Evolutionary conservation across 139 green algal species (phyloP).

Genomic region (Chlamydomonas sp.): DNA sequence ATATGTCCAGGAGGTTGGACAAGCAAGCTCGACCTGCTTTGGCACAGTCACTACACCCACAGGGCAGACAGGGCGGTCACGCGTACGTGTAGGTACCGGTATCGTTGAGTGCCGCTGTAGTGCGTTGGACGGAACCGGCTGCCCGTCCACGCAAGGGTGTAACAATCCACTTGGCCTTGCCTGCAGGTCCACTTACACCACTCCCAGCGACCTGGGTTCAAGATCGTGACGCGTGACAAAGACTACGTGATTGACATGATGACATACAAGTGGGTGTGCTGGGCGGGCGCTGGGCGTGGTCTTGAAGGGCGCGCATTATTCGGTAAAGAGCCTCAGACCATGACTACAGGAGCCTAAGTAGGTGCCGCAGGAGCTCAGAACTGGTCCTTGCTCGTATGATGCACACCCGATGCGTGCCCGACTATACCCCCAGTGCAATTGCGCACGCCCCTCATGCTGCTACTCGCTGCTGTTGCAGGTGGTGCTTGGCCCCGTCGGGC

Average conservation of each 20-base stretch:
- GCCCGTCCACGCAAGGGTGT: no score
- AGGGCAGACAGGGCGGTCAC: neutral
- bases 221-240: neutral
- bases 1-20: neutral
- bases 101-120: neutral
- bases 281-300: no score
- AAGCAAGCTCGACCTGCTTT: neutral
- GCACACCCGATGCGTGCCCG: neutral
- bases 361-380: no score
- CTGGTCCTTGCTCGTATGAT: neutral
- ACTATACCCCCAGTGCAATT: neutral
- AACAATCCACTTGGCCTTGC: neutral
- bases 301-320: neutral
- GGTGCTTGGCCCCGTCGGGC: slow-evolving; percentile 52
- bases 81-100: neutral
- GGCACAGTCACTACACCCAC: neutral
- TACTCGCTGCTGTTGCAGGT: slow-evolving; percentile 19
- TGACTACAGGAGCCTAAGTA: neutral
- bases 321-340: neutral
- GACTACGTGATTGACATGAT: slow-evolving; percentile 9
- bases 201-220: slow-evolving; percentile 18
- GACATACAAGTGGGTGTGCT: slow-evolving; percentile 12
- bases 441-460: neutral
- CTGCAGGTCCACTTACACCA: slow-evolving; percentile 32
- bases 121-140: no score